phyloP scores from a whole-genome alignment of 1,284 basidiomycete species.

The Pyrrhoderma lamaoense region DNA sequence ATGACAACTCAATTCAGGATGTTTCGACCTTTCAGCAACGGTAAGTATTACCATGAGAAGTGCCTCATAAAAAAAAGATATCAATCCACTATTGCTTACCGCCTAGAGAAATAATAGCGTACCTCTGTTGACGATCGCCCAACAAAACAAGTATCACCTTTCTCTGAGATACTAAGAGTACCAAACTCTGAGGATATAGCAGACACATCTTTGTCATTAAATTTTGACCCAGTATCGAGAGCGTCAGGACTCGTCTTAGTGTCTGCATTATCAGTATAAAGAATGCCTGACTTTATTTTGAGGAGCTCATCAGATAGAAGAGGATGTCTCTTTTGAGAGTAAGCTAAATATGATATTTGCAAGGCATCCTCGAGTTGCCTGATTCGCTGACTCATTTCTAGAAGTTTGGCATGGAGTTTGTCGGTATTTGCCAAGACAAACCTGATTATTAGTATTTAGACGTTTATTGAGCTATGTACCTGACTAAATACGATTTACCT shows the following conservation, averaged over 20 bases:
- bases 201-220: too few relatives aligned
- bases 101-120: background rate
- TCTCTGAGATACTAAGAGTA: constrained; percentile 14
- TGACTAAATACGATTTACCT: constrained; percentile 2
- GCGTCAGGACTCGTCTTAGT: background rate
- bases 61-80: background rate
- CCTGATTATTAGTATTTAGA: background rate
- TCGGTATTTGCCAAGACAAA: constrained; percentile 16
- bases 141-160: constrained; percentile 11
- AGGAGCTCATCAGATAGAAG: constrained; percentile 15
- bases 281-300: constrained; percentile 7
- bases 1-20: background rate
- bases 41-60: constrained; percentile 4
- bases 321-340: constrained; percentile 9
- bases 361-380: constrained; percentile 18
- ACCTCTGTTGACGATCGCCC: constrained; percentile 12
- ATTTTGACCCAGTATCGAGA: too few relatives aligned
- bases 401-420: constrained; percentile 11
- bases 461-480: background rate
- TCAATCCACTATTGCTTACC: background rate
- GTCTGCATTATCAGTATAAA: background rate
- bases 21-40: background rate
- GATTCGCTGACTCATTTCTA: constrained; percentile 16
- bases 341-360: constrained; percentile 3
- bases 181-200: constrained; percentile 2